A percentile compares a stretch with the other conserved stretches of the same genome.
Evolutionary conservation across 2,329 filamentous ascomycete genomes (phyloP).

Genomic region (Phoma sp.): DNA sequence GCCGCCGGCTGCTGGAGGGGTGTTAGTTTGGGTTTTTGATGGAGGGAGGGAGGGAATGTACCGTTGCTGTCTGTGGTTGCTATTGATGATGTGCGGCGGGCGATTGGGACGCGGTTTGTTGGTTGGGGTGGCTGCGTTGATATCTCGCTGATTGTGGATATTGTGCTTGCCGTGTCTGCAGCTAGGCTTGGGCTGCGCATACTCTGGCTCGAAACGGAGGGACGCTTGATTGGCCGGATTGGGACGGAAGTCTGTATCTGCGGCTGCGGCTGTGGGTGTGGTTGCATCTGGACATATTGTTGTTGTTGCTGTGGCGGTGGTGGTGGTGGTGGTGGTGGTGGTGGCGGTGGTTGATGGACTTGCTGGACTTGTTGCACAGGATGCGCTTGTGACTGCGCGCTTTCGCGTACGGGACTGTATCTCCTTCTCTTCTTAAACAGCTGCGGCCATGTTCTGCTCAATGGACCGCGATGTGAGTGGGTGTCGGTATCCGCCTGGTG

Average conservation of each 20-base stretch:
- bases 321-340: not conserved
- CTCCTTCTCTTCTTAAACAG: constrained; percentile 41
- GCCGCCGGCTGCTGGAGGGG: constrained; percentile 26
- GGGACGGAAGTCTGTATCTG: constrained; percentile 22
- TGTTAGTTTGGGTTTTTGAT: constrained; percentile 1
- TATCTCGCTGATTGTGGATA: constrained; percentile 33
- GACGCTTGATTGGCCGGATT: constrained; percentile 22
- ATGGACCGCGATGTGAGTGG: constrained; percentile 32
- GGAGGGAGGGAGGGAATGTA: constrained; percentile 2
- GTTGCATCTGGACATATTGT: constrained; percentile 8
- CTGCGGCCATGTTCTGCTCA: constrained; percentile 40
- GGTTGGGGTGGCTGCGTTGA: constrained; percentile 33
- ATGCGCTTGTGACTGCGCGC: constrained; percentile 29
- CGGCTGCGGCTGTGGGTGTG: constrained; percentile 8
- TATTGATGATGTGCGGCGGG: constrained; percentile 29
- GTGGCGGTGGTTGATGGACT: not conserved
- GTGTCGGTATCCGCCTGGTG: constrained; percentile 25
- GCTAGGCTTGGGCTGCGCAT: constrained; percentile 28
- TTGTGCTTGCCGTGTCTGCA: constrained; percentile 32
- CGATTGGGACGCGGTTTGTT: constrained; percentile 26
- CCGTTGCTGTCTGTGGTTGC: constrained; percentile 32
- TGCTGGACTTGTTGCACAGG: constrained; percentile 14
- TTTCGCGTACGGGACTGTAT: constrained; percentile 39
- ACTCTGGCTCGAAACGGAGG: constrained; percentile 19
- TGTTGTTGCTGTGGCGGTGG: not conserved